Base-by-base conservation (phyloP, 139 green algal genomes). In the Volvox reticuliferus region DNA sequence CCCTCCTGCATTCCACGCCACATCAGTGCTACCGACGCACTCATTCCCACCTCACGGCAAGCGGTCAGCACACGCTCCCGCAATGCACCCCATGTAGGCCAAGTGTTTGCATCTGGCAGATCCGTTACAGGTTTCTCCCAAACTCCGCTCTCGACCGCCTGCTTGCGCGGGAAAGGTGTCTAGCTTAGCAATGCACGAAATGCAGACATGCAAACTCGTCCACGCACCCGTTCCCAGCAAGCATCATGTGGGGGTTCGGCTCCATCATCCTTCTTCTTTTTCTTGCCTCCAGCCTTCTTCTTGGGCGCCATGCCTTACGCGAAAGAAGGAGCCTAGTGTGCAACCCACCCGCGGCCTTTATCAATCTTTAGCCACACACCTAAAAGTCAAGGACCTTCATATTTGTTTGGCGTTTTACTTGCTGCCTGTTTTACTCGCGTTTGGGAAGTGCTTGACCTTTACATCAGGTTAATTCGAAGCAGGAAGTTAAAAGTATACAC, bases 11-110 rank as follows among this genome's bases (percentile, higher is more conserved):
- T 55, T 9, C 5, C 44, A 55, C 44, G 5, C 44, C 44, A 55
- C 44, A 55, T 55, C 44, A 5, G 44, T 5, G 9, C 9, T 55
- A 9, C 44, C 9, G 44, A 55, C 44, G 44, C 44, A 55, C 44
- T 55, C 44, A 55, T 55, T 55, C 92, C 61, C 33, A 96, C 94
- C 93, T 97, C 92, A 50, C 94, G 95, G 92, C 94, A 96, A 12
- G 94, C 90, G 32, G 92, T 93, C 28, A 98, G 80, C 33, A 98
- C 93, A 3, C 95, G 94, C 86, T 98, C 96, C n/a, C 96, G 73
- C 80, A 98, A 84, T 0, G 96, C 96, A 6, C 96, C 96, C 96
- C 95, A 98, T 13, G 96, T 96, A 32, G 96, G 96, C 96, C 96
- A 98, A 1, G 93, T 95, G 91, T 97, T 97, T 24, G 96, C 95